These are phyloP conservation scores for Astragalus membranaceus DNA, from an alignment of 306 rosid species.

Conservation along the genomic window DNA sequence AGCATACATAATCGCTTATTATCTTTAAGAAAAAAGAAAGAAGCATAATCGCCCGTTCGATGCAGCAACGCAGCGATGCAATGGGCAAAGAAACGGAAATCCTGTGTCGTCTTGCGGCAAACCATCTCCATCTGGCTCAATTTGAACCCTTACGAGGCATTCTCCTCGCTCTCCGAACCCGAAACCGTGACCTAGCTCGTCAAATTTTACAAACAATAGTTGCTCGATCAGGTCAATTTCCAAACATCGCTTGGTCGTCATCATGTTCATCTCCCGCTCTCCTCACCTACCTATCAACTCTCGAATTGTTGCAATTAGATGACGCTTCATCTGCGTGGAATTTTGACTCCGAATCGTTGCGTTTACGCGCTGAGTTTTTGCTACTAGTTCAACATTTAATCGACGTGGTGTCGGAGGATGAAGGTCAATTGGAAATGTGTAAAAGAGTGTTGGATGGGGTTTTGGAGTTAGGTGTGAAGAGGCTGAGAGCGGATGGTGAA, in stretches of 20 bases:
- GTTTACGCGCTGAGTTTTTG: constrained; percentile 75
- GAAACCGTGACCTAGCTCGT: constrained; percentile 68
- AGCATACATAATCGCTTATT: no score
- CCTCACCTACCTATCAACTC: constrained; percentile 64
- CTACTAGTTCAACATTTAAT: constrained; percentile 67
- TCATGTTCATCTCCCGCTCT: constrained; percentile 79
- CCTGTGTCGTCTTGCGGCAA: constrained; percentile 79
- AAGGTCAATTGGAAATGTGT: constrained; percentile 22
- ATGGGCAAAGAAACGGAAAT: constrained; percentile 76
- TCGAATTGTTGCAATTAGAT: constrained; percentile 68
- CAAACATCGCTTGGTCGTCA: constrained; percentile 56
- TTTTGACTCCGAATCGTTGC: constrained; percentile 64
- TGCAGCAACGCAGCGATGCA: constrained; percentile 1
- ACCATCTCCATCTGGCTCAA: constrained; percentile 77
- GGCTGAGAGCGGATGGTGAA: constrained; percentile 47
- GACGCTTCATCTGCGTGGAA: constrained; percentile 63
- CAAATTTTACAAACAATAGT: constrained; percentile 73
- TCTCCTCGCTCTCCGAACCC: constrained; percentile 62
- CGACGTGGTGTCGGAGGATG: constrained; percentile 35
- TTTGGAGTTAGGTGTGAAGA: constrained; percentile 66
- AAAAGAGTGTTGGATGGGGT: constrained; percentile 49
- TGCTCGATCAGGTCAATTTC: constrained; percentile 68
- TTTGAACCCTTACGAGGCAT: constrained; percentile 85
- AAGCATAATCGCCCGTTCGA: background rate
- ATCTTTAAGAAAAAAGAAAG: background rate